Evolutionary conservation across 2,329 filamentous ascomycete species (phyloP).

Genomic region (Pezicula rhizophila): DNA sequence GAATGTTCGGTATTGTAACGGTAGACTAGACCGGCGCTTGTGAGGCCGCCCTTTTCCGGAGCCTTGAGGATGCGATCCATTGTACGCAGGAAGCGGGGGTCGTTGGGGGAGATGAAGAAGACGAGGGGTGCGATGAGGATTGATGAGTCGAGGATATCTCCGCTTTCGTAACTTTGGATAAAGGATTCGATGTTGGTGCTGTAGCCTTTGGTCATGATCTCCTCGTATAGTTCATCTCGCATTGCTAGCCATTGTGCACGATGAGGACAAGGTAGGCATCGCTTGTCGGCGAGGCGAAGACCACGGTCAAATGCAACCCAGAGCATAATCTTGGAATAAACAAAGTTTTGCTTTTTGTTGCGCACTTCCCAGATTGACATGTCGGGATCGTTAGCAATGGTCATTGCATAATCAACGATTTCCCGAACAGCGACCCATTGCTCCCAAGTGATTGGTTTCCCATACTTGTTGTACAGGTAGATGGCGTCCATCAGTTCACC

Average conservation of each 20-base stretch:
- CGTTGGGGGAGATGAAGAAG: slow-evolving; percentile 73
- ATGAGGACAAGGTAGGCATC: slow-evolving; percentile 69
- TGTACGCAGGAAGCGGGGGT: slow-evolving; percentile 68
- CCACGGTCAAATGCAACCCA: slow-evolving; percentile 78
- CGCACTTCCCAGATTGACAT: slow-evolving; percentile 84
- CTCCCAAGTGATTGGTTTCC: slow-evolving; percentile 71
- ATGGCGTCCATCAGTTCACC: slow-evolving; percentile 73
- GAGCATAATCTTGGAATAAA: slow-evolving; percentile 78
- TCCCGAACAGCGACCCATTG: slow-evolving; percentile 67
- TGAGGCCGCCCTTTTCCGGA: slow-evolving; percentile 70
- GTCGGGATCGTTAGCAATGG: slow-evolving; percentile 55
- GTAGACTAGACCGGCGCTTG: slow-evolving; percentile 69
- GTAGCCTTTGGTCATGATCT: slow-evolving; percentile 73
- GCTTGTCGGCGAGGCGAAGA: slow-evolving; percentile 66
- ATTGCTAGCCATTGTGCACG: slow-evolving; percentile 59
- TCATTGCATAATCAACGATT: slow-evolving; percentile 64
- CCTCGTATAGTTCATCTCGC: slow-evolving; percentile 64
- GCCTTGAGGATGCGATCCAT: slow-evolving; percentile 65
- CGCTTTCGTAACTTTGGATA: slow-evolving; percentile 70
- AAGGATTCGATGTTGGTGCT: slow-evolving; percentile 65
- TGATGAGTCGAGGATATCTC: slow-evolving; percentile 64
- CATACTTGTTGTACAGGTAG: slow-evolving; percentile 75
- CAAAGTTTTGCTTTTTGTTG: slow-evolving; percentile 69
- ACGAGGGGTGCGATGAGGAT: slow-evolving; percentile 73
- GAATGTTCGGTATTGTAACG: slow-evolving; percentile 65